Base-by-base conservation (phyloP, 2,329 filamentous ascomycete species). In the Penicillium aurantiogriseum region DNA sequence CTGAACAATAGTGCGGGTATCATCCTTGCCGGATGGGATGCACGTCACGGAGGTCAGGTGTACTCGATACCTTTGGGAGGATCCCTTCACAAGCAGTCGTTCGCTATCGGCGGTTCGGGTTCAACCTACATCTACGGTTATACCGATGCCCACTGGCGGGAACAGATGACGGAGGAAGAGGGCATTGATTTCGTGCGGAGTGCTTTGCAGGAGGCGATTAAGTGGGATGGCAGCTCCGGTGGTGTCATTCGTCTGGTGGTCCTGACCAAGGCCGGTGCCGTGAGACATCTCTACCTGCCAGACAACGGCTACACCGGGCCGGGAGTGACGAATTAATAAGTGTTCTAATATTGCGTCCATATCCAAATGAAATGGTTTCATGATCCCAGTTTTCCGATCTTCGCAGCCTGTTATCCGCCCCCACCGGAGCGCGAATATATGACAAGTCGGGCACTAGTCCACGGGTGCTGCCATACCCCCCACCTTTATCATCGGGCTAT, bases 81-180 rank as follows among this genome's bases (percentile, higher is more conserved):
- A 56, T 97, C 94, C 50, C 86, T 99, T 68, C 94, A 99, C 86
- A 97, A 97, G 83, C 92, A 97, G 76, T 76, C 92, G 19, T 99
- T 97, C 73, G 87, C 94, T 43, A 99, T 99, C 71, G 92, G 92
- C 67, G 94, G 94, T 45, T 97, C 93, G 21, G 94, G 94, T 42
- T 97, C 93, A 68, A 97, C 94, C 61, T 99, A 99, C 82, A 99
- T 99, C 77, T 99, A 97, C 82, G 94, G 94, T 69, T 97, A 96
- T 83, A 97, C 92, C 74, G 93, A 99, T 74, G 88, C 91, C 57
- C 86, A 99, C 82, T 99, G 94, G 94, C 87, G 83, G 75, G 94
- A 97, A 78, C 86, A 86, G 64, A 97, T 99, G 92, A 91, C 89
- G 52, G 91, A 97, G 81, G 83, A 86, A 54, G 92, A 96, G 61